These are phyloP conservation scores for Serendipita sp. DNA, from an alignment of 768 basidiomycete species.

Conservation along the genomic window DNA sequence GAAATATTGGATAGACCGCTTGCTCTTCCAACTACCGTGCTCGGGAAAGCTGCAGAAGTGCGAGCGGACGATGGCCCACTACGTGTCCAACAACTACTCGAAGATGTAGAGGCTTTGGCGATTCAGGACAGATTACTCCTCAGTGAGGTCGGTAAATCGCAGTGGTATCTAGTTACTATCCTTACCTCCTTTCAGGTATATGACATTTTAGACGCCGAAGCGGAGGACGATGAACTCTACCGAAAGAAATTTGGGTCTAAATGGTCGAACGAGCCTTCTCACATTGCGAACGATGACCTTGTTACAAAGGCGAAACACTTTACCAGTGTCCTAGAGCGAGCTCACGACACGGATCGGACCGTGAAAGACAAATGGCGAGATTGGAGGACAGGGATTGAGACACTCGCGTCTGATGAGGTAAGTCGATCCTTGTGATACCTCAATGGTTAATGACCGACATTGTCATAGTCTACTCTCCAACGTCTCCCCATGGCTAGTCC, in stretches of 20 bases:
- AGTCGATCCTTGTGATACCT: slow-evolving; percentile 2
- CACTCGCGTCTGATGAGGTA: slow-evolving; percentile 56
- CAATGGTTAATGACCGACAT: slow-evolving; percentile 13
- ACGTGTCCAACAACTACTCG: slow-evolving; percentile 53
- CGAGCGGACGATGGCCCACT: slow-evolving; percentile 59
- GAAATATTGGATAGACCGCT: slow-evolving; percentile 78
- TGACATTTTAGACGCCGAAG: slow-evolving; percentile 82
- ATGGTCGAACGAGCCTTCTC: slow-evolving; percentile 46
- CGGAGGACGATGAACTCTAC: slow-evolving; percentile 63
- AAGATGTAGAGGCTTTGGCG: slow-evolving; percentile 54
- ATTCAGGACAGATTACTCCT: slow-evolving; percentile 43
- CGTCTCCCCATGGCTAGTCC: slow-evolving; percentile 18
- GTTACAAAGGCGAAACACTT: slow-evolving; percentile 57
- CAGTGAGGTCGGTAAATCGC: slow-evolving; percentile 44
- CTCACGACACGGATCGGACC: slow-evolving; percentile 55
- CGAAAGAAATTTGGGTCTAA: slow-evolving; percentile 30
- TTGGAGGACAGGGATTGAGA: slow-evolving; percentile 58
- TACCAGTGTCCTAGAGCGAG: slow-evolving; percentile 52
- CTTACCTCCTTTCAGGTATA: slow-evolving; percentile 41
- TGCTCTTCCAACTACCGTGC: slow-evolving; percentile 74
- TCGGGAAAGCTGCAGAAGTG: slow-evolving; percentile 76
- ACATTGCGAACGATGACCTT: slow-evolving; percentile 63
- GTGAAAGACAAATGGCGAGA: slow-evolving; percentile 78
- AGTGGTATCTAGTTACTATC: slow-evolving; percentile 1
- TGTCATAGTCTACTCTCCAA: slow-evolving; percentile 19